phyloP scores from a whole-genome alignment of 1,139 yeast species.

The Zhuliangozyma blackwelliae region DNA sequence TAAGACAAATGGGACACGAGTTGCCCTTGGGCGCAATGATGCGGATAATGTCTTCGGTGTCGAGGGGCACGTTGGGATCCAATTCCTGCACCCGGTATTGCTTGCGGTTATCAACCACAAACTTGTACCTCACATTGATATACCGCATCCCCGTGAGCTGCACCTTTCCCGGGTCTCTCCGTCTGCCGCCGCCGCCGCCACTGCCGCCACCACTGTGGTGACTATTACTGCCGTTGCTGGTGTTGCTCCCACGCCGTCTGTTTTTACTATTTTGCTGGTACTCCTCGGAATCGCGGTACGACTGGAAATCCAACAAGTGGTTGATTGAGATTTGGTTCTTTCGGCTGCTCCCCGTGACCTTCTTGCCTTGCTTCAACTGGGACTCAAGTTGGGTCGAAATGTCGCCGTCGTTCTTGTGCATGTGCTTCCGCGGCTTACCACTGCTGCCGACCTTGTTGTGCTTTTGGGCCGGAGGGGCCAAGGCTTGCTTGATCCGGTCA shows the following conservation, averaged over 20 bases:
- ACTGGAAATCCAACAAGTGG: conserved; percentile 59
- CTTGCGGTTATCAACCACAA: conserved; percentile 64
- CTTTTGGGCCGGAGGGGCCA: neutral
- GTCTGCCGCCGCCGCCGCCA: conserved; percentile 2
- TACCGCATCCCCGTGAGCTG: conserved; percentile 67
- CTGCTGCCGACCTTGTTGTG: conserved; percentile 1
- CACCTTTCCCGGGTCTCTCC: conserved; percentile 14
- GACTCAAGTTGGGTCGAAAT: conserved; percentile 7
- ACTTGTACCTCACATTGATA: conserved; percentile 81
- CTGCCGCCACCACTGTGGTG: too few species aligned
- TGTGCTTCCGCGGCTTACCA: conserved; percentile 3
- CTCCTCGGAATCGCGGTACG: conserved; percentile 49
- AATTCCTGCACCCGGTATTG: conserved; percentile 53
- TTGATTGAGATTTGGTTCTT: conserved; percentile 59
- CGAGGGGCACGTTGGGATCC: conserved; percentile 75
- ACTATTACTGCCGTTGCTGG: conserved; percentile 2
- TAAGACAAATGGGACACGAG: conserved; percentile 87
- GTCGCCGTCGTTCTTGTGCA: conserved; percentile 3
- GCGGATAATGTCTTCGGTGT: conserved; percentile 58
- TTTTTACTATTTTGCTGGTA: conserved; percentile 21
- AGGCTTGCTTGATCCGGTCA: neutral
- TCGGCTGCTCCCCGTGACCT: conserved; percentile 25
- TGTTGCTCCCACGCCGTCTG: conserved; percentile 14
- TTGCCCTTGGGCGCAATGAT: conserved; percentile 71
- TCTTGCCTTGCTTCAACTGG: conserved; percentile 14